Base-by-base conservation (phyloP, 441 rosid genomes). In the Dalechampia spathulata region DNA sequence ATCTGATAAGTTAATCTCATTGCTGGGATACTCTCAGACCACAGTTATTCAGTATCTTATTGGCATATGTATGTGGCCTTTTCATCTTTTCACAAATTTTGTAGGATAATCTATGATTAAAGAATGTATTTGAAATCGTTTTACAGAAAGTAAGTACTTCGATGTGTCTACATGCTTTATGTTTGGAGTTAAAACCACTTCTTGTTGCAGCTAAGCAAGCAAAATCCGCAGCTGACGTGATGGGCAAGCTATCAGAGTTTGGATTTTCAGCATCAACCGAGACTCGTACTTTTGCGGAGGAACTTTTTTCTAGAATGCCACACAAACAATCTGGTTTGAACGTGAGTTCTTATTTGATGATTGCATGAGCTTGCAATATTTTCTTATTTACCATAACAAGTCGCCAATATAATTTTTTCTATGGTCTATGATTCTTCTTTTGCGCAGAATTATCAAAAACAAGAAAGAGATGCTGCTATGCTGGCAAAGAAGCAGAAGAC, bases 401-500 rank as follows among this genome's bases (percentile, higher is more conserved):
- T 30, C n/a, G n/a, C n/a, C n/a, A n/a, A n/a, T n/a, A n/a, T n/a
- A n/a, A n/a, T n/a, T n/a, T n/a, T n/a, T n/a, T 37, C 39, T 16
- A 53, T 17, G 14, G 19, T 30, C 19, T 2, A 26, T 43, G 7
- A 6, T 42, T 8, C 34, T 21, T 55, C n/a, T 5, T 8, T 46
- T 36, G 15, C 9, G 4, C 72, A 92, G 97, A 73, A 75, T 61
- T 85, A 92, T 75, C 83, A 80, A 65, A 77, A 85, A 64, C 84
- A 72, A 64, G 99, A 92, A 75, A 83, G 81, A 61, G 99, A 89
- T 73, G 95, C 95, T 58, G 95, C 83, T 38, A 72, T 83, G 70
- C 62, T 89, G 61, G 96, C 66, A 13, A 83, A 75, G 78, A 89
- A 83, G 78, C 97, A 87, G 64, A 70, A 67, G 38, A 71, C 77